Evolutionary conservation across 139 green algal species (phyloP), one percentile per base, ranked within the genome.

Genomic region (Coccomyxa sp.): DNA sequence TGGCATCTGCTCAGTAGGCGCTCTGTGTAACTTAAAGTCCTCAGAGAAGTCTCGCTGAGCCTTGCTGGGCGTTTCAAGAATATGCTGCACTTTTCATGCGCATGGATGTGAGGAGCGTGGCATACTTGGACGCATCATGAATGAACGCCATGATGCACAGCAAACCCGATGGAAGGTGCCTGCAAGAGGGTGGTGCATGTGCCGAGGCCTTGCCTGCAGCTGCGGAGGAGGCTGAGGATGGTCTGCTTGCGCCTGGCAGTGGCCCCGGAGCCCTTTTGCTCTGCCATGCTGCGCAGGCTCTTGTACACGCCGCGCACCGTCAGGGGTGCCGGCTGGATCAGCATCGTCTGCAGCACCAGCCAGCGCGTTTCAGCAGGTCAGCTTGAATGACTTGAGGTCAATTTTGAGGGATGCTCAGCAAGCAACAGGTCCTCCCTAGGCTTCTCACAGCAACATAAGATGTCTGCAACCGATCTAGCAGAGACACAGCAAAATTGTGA

Each of bases 201-300:
- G 40, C 6, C n/a, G 2, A 69, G 8, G 39, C 27, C 14, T 35
- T 27, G 38, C 7, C 80, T 78, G 79, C 82, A 90, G 41, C 80
- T 82, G 16, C 90, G 83, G 77, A 97, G 83, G 80, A 97, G 75
- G 54, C 72, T 68, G 38, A 92, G 78, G 29, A 97, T 81, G 29
- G 70, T 58, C 5, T 70, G 44, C 82, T 94, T 84, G 24, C 87
- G 83, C 27, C 90, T 82, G 16, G 44, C 74, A n/a, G 79, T 77
- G 7, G 87, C 74, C 2, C 86, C 86, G 31, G 68, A 8, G 1
- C 92, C 91, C 74, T 85, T 85, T 37, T 89, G 82, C 4, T 44
- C 39, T 3, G 89, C 88, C 41, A 95, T 83, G 24, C 74, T 68
- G 7, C 78, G 86, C 79, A 94, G 75, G 16, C 85, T 80, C 1